Evolutionary conservation across 352 stramenopile species (phyloP).

Genomic region (Phytophthora pistaciae): DNA sequence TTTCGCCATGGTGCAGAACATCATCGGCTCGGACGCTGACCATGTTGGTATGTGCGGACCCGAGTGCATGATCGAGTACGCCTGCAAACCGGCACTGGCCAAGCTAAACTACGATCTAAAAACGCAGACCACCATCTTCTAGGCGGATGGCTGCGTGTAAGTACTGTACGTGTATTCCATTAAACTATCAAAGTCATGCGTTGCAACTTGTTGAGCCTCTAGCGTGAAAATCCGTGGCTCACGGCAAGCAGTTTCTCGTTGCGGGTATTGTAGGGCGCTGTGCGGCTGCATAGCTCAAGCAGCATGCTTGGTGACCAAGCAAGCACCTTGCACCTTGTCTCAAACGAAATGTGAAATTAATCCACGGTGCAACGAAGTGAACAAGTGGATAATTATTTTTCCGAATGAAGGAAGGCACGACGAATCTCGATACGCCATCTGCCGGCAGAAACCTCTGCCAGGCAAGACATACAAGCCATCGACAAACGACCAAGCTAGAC

Average conservation of each 20-base stretch:
- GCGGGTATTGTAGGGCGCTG: background rate
- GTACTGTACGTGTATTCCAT: background rate
- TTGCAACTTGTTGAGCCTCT: background rate
- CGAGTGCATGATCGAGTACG: constrained; percentile 95
- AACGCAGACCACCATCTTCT: constrained; percentile 67
- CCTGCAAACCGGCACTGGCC: constrained; percentile 89
- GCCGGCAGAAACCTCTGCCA: too few relatives aligned
- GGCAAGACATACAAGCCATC: too few relatives aligned
- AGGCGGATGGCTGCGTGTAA: background rate
- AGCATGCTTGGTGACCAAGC: background rate
- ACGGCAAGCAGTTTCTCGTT: background rate
- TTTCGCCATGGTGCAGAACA: constrained; percentile 84
- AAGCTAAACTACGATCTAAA: constrained; percentile 88
- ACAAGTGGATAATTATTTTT: too few relatives aligned
- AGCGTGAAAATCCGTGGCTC: background rate
- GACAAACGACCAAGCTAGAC: too few relatives aligned
- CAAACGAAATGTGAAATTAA: background rate
- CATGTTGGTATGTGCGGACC: constrained; percentile 94
- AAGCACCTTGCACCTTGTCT: constrained; percentile 5
- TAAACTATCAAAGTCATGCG: constrained; percentile 5
- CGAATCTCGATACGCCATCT: too few relatives aligned
- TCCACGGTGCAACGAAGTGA: too few relatives aligned
- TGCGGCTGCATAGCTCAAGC: constrained; percentile 2
- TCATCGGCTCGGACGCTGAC: constrained; percentile 77
- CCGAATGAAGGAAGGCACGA: too few relatives aligned